Conservation (phyloP, 768 basidiomycete genomes). For the Trametes punicea region DNA sequence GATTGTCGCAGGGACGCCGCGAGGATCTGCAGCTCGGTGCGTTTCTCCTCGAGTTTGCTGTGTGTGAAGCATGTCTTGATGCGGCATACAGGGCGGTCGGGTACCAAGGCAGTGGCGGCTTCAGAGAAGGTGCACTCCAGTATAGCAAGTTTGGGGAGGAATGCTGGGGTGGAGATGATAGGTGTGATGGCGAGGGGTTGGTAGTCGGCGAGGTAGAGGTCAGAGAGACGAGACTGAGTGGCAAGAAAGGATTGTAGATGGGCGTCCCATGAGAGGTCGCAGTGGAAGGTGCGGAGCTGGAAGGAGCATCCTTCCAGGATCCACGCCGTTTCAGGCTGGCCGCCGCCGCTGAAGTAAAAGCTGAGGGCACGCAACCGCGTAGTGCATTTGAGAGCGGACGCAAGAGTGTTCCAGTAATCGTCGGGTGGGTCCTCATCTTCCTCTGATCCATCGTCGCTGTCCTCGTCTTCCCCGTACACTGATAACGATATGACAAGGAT, state of each 20-base stretch:
- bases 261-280: slow-evolving; percentile 64
- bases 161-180: slow-evolving; percentile 23
- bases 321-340: slow-evolving; percentile 34
- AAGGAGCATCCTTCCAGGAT: slow-evolving; percentile 43
- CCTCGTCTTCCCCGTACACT: slow-evolving; percentile 39
- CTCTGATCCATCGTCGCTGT: slow-evolving; percentile 25
- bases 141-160: slow-evolving; percentile 47
- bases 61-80: slow-evolving; percentile 70
- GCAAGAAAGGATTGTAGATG: slow-evolving; percentile 52
- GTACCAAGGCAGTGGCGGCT: slow-evolving; percentile 54
- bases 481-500: slow-evolving; percentile 52
- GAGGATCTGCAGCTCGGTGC: slow-evolving; percentile 47
- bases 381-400: slow-evolving; percentile 46
- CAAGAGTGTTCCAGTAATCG: slow-evolving; percentile 50
- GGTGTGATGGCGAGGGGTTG: slow-evolving; percentile 23
- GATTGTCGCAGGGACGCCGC: slow-evolving; percentile 46
- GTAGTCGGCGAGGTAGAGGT: slow-evolving; percentile 43
- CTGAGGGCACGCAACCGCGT: slow-evolving; percentile 49
- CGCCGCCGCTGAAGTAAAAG: slow-evolving; percentile 37
- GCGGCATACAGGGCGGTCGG: slow-evolving; percentile 54
- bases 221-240: slow-evolving; percentile 43
- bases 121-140: slow-evolving; percentile 69
- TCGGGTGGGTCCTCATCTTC: slow-evolving; percentile 27
- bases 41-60: slow-evolving; percentile 45
- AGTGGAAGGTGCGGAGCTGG: slow-evolving; percentile 57